Evolutionary conservation across 2,329 filamentous ascomycete genomes (phyloP), one percentile per base, ranked within the genome.

Genomic region (Mycocentrospora acerina): DNA sequence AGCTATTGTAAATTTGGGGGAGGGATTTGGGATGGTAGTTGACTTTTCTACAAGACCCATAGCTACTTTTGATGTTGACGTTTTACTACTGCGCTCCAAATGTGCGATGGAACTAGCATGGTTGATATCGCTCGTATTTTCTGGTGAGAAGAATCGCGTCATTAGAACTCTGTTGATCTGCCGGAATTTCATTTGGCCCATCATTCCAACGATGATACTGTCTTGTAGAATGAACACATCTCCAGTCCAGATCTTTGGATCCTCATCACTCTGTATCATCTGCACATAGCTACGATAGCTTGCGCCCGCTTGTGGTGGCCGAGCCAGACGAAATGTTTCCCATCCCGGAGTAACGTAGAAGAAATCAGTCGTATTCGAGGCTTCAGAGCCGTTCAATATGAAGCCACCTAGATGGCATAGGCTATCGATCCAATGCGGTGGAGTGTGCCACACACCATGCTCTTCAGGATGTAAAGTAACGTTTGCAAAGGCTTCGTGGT

Each of bases 391-490:
- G 29, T 55, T 53, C 44, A 52, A 35, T 15, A 33, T 36, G 27
- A 53, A 55, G 1, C 48, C 52, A 13, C 47, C 17, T 9, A 55
- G 11, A 4, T 53, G 46, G 3, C 26, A 42, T 7, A 49, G 18
- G 28, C 46, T 46, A 42, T 57, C 53, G 19, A 57, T 57, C 15
- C 29, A 53, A 26, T 44, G 43, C 4, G 51, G 53, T 3, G 40
- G 26, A 2, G 44, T 32, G 7, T 32, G 22, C 25, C 30, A 56
- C 1, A 11, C 28, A 16, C 42, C 44, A 19, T 19, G 18, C 14
- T 22, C 31, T 12, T 44, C 40, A 12, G 35, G 17, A 11, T 37
- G 19, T 12, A 54, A 37, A 7, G 30, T 22, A 6, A 22, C 19
- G 19, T 22, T 9, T 9, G 19, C 19, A n/a, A 44, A 45, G 3